phyloP scores from a whole-genome alignment of 78 protist genomes.

The Dictyostelium intermedium region DNA sequence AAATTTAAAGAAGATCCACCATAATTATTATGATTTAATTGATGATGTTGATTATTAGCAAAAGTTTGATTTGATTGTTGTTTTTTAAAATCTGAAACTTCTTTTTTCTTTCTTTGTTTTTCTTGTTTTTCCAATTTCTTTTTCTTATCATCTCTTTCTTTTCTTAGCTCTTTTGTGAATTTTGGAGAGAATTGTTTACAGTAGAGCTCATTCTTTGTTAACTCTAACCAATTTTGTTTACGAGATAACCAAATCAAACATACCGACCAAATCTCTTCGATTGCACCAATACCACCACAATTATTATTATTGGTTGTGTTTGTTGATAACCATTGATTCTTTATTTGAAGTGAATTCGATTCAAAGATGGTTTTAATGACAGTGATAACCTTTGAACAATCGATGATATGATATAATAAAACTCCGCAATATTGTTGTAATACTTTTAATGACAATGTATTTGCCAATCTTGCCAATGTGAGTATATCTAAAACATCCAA shows the following conservation, averaged over 20 bases:
- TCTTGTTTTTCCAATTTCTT: conserved; percentile 11
- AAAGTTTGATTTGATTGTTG: background rate
- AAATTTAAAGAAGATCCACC: conserved; percentile 4
- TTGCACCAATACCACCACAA: background rate
- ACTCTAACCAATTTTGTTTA: conserved; percentile 42
- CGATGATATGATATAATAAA: conserved; percentile 23
- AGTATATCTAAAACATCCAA: conserved; percentile 55
- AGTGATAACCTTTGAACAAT: background rate
- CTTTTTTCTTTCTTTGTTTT: background rate
- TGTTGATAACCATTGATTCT: background rate
- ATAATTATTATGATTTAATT: background rate
- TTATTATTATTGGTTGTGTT: background rate
- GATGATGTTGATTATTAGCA: background rate
- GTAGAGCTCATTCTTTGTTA: background rate
- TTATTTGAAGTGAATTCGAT: background rate
- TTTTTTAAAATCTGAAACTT: background rate
- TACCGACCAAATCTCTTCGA: conserved; percentile 48
- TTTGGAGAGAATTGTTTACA: conserved; percentile 23
- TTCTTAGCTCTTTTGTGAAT: conserved; percentile 40
- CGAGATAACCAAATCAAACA: conserved; percentile 50
- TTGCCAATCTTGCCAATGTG: conserved; percentile 25
- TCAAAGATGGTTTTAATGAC: conserved; percentile 27
- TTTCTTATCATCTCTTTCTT: conserved; percentile 51
- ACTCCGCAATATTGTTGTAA: conserved; percentile 39
- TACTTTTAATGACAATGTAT: background rate